Percentiles rank a stretch among this genome's conserved stretches.
Conservation (phyloP, 1,139 yeast genomes). For the Yamadazyma buinensis region DNA sequence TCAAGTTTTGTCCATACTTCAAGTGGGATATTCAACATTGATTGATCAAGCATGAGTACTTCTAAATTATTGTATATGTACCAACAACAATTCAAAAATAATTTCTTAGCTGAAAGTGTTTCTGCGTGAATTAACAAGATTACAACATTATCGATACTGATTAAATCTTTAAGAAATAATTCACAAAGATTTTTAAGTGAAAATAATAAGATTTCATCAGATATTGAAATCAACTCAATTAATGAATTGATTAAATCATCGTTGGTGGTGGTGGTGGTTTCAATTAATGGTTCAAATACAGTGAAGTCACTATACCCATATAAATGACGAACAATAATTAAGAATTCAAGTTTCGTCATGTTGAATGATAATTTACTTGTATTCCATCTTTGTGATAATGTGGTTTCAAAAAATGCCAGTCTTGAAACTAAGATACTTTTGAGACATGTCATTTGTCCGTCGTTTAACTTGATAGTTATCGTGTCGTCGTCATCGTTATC, state of each 20-base stretch:
- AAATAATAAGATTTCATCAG: conserved; percentile 63
- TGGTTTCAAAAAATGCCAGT: conserved; percentile 61
- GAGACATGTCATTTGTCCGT: conserved; percentile 42
- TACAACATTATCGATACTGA: conserved; percentile 60
- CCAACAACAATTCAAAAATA: conserved; percentile 63
- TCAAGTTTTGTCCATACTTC: conserved; percentile 29
- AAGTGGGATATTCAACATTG: conserved; percentile 25
- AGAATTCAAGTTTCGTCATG: conserved; percentile 43
- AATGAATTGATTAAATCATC: conserved; percentile 51
- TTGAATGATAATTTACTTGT: conserved; percentile 30
- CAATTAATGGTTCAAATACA: conserved; percentile 39
- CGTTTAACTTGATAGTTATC: conserved; percentile 27
- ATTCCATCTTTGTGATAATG: conserved; percentile 56
- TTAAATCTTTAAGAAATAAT: conserved; percentile 54
- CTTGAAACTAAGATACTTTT: conserved; percentile 52
- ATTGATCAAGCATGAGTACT: conserved; percentile 51
- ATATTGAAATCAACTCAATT: conserved; percentile 56
- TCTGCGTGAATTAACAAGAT: conserved; percentile 54
- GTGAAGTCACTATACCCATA: conserved; percentile 50
- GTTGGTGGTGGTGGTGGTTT: background rate
- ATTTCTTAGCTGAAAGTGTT: conserved; percentile 46
- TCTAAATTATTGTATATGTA: conserved; percentile 67
- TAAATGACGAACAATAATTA: conserved; percentile 49
- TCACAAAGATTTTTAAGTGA: conserved; percentile 63
- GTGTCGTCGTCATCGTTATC: background rate